phyloP scores from a whole-genome alignment of 2,329 filamentous ascomycete genomes.

The Amphichorda felina region DNA sequence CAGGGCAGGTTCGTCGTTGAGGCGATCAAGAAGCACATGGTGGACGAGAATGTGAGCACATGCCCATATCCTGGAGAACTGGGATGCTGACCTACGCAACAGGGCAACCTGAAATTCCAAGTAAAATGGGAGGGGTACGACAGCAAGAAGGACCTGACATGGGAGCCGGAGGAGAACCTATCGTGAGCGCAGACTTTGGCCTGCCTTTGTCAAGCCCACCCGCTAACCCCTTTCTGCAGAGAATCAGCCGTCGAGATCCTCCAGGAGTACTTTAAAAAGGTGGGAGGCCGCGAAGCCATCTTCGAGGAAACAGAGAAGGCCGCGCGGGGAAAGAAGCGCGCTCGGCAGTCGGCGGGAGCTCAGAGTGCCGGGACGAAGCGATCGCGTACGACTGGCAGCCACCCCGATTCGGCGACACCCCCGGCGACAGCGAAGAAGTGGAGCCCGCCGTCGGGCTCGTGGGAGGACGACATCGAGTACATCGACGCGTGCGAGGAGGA shows the following conservation, averaged over 20 bases:
- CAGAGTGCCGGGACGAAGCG: slow-evolving; percentile 28
- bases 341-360: slow-evolving; percentile 28
- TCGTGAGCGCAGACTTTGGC: slow-evolving; percentile 9
- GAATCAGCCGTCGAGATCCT: slow-evolving; percentile 49
- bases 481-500: slow-evolving; percentile 65
- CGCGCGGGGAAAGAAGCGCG: slow-evolving; percentile 44
- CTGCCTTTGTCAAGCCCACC: slow-evolving; percentile 1
- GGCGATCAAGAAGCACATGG: slow-evolving; percentile 55
- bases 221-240: slow-evolving; percentile 17
- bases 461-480: slow-evolving; percentile 61
- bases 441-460: slow-evolving; percentile 59
- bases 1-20: slow-evolving; percentile 57
- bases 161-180: slow-evolving; percentile 64
- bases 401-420: slow-evolving; percentile 36
- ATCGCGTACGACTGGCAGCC: slow-evolving; percentile 31
- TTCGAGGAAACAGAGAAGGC: slow-evolving; percentile 37
- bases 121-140: slow-evolving; percentile 79
- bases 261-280: slow-evolving; percentile 46
- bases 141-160: slow-evolving; percentile 57
- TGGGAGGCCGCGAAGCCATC: slow-evolving; percentile 52
- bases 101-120: slow-evolving; percentile 47
- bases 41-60: slow-evolving; percentile 38
- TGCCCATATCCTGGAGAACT: background rate
- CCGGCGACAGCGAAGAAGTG: slow-evolving; percentile 38
- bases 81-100: slow-evolving; percentile 4